Base-by-base conservation (phyloP, 108 stramenopile species). In the Nannochloropsis salina region DNA sequence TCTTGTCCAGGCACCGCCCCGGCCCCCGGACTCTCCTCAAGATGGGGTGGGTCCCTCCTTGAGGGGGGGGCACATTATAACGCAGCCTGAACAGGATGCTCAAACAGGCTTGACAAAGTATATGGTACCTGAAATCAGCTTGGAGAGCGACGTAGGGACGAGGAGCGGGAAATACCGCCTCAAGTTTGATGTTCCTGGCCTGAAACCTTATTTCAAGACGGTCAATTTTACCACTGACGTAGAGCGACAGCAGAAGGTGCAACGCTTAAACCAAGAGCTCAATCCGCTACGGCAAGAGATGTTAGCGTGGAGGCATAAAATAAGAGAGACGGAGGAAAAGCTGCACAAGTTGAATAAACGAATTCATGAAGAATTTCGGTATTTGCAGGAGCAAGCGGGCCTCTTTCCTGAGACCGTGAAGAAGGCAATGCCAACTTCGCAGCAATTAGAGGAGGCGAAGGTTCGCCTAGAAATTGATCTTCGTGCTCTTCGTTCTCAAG, bases 181-280 rank as follows among this genome's bases (percentile, higher is more conserved):
- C 61, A 74, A 74, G 61, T 74, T 74, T 74, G 61, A 74, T n/a
- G 15, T n/a, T 15, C 61, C 61, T 74, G 61, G 61, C 8, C n/a
- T 74, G 61, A n/a, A 74, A n/a, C 61, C 61, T 74, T 74, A 74
- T 74, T 74, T 74, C n/a, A 74, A 74, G 61, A 74, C 61, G 61
- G 15, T 74, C n/a, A n/a, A 74, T 74, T 74, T 74, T 74, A 74
- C 61, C 8, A 74, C 61, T 4, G 61, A 74, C n/a, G 15, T 74
- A n/a, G 61, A 74, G n/a, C 61, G 61, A n/a, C 61, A 74, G 61
- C 61, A 6, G 61, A 74, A 74, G 61, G n/a, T 74, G 3, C 15
- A n/a, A n/a, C 15, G 61, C 20, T 74, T 74, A n/a, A 74, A 74
- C 61, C 61, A 74, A n/a, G 61, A 74, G 61, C 61, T 74, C 20